phyloP scores from a whole-genome alignment of 2,329 filamentous ascomycete genomes.

The Aspergillus cejpii region DNA sequence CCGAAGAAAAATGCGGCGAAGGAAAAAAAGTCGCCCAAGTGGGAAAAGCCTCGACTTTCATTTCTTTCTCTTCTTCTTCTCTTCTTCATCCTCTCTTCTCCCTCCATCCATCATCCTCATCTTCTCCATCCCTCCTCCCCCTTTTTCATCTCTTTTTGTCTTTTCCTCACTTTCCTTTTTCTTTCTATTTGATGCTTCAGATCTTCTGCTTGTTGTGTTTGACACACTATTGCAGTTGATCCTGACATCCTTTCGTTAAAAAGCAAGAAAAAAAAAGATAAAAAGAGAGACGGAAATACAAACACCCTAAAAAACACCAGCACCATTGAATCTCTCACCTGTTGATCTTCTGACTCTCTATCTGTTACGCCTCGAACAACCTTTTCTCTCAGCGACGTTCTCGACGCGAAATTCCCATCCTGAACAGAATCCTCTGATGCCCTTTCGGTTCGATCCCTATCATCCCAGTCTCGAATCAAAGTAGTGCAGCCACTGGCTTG shows the following conservation, averaged over 20 bases:
- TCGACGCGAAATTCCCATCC: neutral
- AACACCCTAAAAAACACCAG: slow-evolving; percentile 17
- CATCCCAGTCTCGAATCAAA: slow-evolving; percentile 24
- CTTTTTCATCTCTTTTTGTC: slow-evolving; percentile 15
- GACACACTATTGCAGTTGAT: slow-evolving; percentile 39
- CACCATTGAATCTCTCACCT: slow-evolving; percentile 12
- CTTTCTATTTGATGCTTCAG: slow-evolving; percentile 25
- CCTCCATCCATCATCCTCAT: slow-evolving; percentile 13
- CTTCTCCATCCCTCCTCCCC: slow-evolving; percentile 12
- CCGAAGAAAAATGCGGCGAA: neutral
- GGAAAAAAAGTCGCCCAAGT: neutral
- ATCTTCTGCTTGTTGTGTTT: slow-evolving; percentile 38
- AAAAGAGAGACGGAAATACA: slow-evolving; percentile 9
- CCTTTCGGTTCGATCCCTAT: slow-evolving; percentile 22
- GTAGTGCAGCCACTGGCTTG: slow-evolving; percentile 44
- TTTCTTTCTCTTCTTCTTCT: slow-evolving; percentile 6
- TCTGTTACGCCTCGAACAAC: slow-evolving; percentile 13
- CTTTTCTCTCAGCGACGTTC: slow-evolving; percentile 4
- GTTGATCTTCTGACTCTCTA: slow-evolving; percentile 15
- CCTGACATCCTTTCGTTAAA: slow-evolving; percentile 36
- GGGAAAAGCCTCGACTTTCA: slow-evolving; percentile 2
- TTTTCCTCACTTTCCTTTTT: slow-evolving; percentile 18
- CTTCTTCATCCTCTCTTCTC: slow-evolving; percentile 8
- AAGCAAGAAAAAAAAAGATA: slow-evolving; percentile 3
- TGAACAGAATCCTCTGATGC: slow-evolving; percentile 17